Evolutionary conservation across 2,329 filamentous ascomycete species (phyloP).

Genomic region (Daldinia eschscholtzii): DNA sequence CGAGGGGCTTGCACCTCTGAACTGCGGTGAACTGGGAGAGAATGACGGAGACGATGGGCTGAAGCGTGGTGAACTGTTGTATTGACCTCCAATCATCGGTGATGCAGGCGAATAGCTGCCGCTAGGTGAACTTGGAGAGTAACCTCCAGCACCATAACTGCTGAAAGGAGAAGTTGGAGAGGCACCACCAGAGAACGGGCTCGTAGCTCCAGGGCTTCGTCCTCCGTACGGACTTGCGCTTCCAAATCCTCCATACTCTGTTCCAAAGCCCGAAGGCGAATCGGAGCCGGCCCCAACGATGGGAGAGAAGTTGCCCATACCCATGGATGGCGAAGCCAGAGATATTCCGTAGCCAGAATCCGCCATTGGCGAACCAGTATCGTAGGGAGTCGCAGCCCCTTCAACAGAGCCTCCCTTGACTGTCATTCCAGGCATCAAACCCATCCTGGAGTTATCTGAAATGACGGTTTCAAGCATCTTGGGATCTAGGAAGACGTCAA

Average conservation of each 20-base stretch:
- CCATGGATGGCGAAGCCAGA: constrained; percentile 68
- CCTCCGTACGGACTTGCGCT: constrained; percentile 74
- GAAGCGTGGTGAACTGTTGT: constrained; percentile 72
- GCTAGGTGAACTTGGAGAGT: constrained; percentile 82
- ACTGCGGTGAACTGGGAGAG: constrained; percentile 64
- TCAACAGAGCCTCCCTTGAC: constrained; percentile 80
- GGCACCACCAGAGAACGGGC: constrained; percentile 78
- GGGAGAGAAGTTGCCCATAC: constrained; percentile 77
- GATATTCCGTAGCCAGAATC: constrained; percentile 74
- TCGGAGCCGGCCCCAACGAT: constrained; percentile 82
- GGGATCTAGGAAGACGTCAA: constrained; percentile 92
- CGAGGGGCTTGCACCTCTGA: constrained; percentile 66
- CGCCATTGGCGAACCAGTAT: constrained; percentile 83
- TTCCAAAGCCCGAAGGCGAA: constrained; percentile 73
- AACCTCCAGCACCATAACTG: constrained; percentile 65
- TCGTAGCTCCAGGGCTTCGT: constrained; percentile 77
- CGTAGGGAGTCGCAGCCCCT: constrained; percentile 94
- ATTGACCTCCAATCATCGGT: constrained; percentile 70
- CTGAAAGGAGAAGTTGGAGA: constrained; percentile 76
- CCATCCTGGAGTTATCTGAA: constrained; percentile 89
- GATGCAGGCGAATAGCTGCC: constrained; percentile 84
- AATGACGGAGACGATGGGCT: constrained; percentile 74
- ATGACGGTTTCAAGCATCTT: constrained; percentile 96
- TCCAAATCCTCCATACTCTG: constrained; percentile 69
- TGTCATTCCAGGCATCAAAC: constrained; percentile 82